A percentile compares a stretch with the other conserved stretches of the same genome.
phyloP scores from a whole-genome alignment of 2,329 filamentous ascomycete species.

The Trichoderma koningiopsis region DNA sequence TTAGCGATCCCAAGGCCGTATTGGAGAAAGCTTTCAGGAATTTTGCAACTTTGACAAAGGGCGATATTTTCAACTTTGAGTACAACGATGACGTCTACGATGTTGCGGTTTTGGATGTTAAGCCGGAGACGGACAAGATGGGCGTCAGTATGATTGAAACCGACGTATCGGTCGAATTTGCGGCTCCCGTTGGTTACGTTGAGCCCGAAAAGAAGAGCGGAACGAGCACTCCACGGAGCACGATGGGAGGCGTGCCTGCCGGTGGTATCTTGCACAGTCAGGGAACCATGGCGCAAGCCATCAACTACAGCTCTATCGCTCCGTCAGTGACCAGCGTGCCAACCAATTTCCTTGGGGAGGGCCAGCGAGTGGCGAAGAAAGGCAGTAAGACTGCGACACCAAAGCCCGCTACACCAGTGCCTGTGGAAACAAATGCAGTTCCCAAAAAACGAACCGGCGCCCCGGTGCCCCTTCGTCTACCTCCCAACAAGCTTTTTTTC shows the following conservation, averaged over 20 bases:
- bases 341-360: constrained; percentile 78
- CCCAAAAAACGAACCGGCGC: constrained; percentile 65
- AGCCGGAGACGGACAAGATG: constrained; percentile 79
- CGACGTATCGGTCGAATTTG: constrained; percentile 95
- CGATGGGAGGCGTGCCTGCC: constrained; percentile 62
- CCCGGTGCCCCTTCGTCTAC: constrained; percentile 80
- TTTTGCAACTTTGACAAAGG: constrained; percentile 90
- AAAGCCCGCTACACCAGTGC: constrained; percentile 72
- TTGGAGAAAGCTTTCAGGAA: constrained; percentile 95
- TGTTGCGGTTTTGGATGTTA: constrained; percentile 90
- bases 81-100: constrained; percentile 96
- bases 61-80: constrained; percentile 92
- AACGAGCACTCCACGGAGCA: constrained; percentile 81
- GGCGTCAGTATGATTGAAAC: constrained; percentile 95
- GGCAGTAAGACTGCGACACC: constrained; percentile 65
- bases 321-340: constrained; percentile 71
- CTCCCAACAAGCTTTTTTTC: constrained; percentile 92
- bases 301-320: constrained; percentile 91
- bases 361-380: constrained; percentile 87
- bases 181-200: constrained; percentile 88
- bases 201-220: constrained; percentile 79
- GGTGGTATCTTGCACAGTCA: constrained; percentile 79
- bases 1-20: constrained; percentile 95
- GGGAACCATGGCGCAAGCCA: constrained; percentile 95
- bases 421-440: constrained; percentile 33